Evolutionary conservation across 805 yeast genomes (phyloP), one percentile per base, ranked within the genome.

Genomic region (Saccharomyces mikatae): DNA sequence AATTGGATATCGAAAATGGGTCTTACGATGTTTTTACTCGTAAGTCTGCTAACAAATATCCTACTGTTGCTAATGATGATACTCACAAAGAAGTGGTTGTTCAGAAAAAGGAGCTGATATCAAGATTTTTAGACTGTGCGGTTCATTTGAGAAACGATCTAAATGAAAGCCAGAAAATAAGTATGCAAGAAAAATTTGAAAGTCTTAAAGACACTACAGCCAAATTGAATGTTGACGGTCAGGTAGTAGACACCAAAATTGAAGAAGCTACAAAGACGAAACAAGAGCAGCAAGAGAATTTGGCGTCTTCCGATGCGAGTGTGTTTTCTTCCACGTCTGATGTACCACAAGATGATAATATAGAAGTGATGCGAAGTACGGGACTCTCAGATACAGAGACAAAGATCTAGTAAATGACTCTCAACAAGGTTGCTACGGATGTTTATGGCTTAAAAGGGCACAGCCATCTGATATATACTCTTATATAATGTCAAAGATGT

Each of bases 1-100:
- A 87, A 58, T 72, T 94, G 63, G 83, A 87, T 65, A 90, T 92
- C 66, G 96, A 89, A 65, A 78, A 86, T 4, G 83, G 79, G 5
- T 81, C 96, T 0, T 81, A 79, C 59, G 99, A 94, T 72, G 85
- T 84, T 58, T 89, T 87, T 62, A 79, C 89, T 2, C 77, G 95
- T 50, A 77, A 76, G 57, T 72, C 83, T 0, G 73, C 81, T 17
- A 82, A 75, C 56, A 73, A 66, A 53, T 75, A 69, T 52, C 70
- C 74, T 3, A 50, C 21, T 5, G 50, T 55, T 10, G 32, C 54
- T 5, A 61, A 62, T 9, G 56, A 58, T n/a, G 74, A 70, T 30
- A 54, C 62, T 1, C 74, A 68, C 17, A 66, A 67, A 10, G 48
- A 54, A 21, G 60, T 47, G 52, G 63, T 56, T n/a, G 68, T 62